Evolutionary conservation across 345 rosid genomes (phyloP).

Genomic region (Sonneratia caseolaris): DNA sequence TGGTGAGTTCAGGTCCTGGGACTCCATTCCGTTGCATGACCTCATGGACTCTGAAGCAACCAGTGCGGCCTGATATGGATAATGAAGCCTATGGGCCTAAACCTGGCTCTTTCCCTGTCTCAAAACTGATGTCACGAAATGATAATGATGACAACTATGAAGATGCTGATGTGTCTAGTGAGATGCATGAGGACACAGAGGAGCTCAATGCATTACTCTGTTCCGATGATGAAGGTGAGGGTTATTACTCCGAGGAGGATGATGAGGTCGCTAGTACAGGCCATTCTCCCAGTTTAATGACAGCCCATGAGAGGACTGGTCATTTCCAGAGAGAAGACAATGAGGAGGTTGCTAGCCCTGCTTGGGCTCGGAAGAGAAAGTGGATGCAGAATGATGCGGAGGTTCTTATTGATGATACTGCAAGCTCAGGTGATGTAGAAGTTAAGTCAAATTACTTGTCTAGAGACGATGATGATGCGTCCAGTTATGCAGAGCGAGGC

Average conservation of each 20-base stretch:
- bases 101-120: constrained; percentile 16
- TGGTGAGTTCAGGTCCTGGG: constrained; percentile 28
- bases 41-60: constrained; percentile 11
- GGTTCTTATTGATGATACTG: constrained; percentile 25
- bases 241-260: constrained; percentile 35
- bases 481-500: constrained; percentile 16
- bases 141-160: constrained; percentile 18
- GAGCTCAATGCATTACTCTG: constrained; percentile 87
- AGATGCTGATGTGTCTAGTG: constrained; percentile 33
- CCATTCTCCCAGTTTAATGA: constrained; percentile 53
- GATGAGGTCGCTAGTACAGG: constrained; percentile 90
- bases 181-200: constrained; percentile 94
- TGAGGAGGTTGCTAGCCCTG: constrained; percentile 48
- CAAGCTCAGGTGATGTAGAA: constrained; percentile 20
- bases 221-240: constrained; percentile 64
- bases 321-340: constrained; percentile 16
- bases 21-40: constrained; percentile 11
- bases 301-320: constrained; percentile 25
- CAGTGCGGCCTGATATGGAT: constrained; percentile 15
- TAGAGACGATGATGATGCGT: constrained; percentile 20
- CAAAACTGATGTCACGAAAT: background rate
- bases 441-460: constrained; percentile 7
- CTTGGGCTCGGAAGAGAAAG: constrained; percentile 48
- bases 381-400: constrained; percentile 16
- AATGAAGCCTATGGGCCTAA: constrained; percentile 20